phyloP scores from a whole-genome alignment of 1,139 yeast species.

The Hansenula anomala region DNA sequence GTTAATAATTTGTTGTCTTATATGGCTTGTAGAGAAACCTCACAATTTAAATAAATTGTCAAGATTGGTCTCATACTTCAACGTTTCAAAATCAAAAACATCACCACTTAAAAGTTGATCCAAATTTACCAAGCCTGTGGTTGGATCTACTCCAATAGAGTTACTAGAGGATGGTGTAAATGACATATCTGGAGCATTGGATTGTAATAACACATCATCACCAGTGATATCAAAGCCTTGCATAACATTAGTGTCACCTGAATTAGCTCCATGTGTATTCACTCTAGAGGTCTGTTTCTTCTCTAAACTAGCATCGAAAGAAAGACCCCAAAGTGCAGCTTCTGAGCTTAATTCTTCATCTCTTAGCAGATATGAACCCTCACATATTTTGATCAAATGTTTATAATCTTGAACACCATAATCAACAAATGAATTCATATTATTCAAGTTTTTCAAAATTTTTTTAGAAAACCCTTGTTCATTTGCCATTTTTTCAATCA shows the following conservation, averaged over 20 bases:
- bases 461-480: background rate
- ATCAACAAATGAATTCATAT: background rate
- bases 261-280: no score
- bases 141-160: background rate
- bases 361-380: background rate
- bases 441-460: background rate
- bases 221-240: no score
- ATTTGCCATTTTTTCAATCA: background rate
- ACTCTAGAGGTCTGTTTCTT: background rate
- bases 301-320: background rate
- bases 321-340: background rate
- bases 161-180: no score
- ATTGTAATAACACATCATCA: no score
- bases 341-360: background rate
- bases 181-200: background rate
- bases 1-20: no score
- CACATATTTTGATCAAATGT: background rate
- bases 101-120: conserved; percentile 3
- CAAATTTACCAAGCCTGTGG: conserved; percentile 3
- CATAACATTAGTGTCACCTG: no score
- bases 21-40: no score
- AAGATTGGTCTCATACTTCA: background rate
- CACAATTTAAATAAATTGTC: background rate
- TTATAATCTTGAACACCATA: background rate
- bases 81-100: background rate